Evolutionary conservation across 225 moss, liverwort and hornwort genomes (phyloP).

Genomic region (Physcomitrium patens): DNA sequence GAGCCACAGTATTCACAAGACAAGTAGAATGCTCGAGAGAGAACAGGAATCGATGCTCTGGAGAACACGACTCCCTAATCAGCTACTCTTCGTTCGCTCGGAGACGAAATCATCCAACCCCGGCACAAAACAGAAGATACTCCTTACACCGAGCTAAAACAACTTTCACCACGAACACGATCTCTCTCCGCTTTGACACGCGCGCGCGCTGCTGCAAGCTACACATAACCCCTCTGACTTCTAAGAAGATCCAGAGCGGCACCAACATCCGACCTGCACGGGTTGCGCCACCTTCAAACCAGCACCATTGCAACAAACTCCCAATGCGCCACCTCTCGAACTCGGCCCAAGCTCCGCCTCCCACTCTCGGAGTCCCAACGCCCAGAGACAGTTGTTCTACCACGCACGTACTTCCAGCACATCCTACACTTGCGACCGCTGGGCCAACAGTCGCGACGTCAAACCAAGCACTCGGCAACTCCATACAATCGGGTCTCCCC

Average conservation of each 20-base stretch:
- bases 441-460: background rate
- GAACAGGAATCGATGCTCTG: background rate
- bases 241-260: conserved; percentile 30
- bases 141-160: background rate
- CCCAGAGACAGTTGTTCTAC: background rate
- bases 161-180: background rate
- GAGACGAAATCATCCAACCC: conserved; percentile 9
- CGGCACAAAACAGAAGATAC: background rate
- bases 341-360: background rate
- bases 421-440: background rate
- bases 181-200: background rate
- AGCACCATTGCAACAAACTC: conserved; percentile 16
- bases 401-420: background rate
- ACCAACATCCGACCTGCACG: conserved; percentile 38
- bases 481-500: background rate
- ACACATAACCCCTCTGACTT: background rate
- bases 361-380: background rate
- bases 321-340: conserved; percentile 22
- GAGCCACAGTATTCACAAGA: background rate
- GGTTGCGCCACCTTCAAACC: conserved; percentile 20
- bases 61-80: background rate
- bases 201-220: background rate
- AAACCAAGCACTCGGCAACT: conserved; percentile 25
- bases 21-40: background rate
- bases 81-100: background rate